A percentile compares a stretch with the other conserved stretches of the same genome.
Evolutionary conservation across 805 yeast genomes (phyloP).

Genomic region (Kregervanrija delftensis): DNA sequence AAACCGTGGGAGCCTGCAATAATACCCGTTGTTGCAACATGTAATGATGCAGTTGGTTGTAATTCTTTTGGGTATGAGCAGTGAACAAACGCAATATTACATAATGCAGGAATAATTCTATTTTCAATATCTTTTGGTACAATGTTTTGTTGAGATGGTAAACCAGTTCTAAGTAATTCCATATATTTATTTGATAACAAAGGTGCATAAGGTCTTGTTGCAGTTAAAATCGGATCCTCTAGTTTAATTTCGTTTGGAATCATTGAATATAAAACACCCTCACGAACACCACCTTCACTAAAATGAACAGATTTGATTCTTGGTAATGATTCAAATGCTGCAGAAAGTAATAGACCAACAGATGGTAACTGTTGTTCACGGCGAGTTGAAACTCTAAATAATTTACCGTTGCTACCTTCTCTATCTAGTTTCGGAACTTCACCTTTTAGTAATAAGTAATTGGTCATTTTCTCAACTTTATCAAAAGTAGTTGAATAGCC

Average conservation of each 20-base stretch:
- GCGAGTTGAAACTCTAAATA: constrained; percentile 61
- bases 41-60: constrained; percentile 68
- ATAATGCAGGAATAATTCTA: constrained; percentile 62
- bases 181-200: constrained; percentile 51
- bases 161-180: constrained; percentile 44
- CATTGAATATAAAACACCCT: constrained; percentile 62
- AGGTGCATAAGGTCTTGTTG: constrained; percentile 69
- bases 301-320: constrained; percentile 56
- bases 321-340: constrained; percentile 57
- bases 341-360: constrained; percentile 54
- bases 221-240: constrained; percentile 64
- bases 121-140: constrained; percentile 53
- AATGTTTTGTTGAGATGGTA: constrained; percentile 37
- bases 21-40: constrained; percentile 66
- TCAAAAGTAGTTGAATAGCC: constrained; percentile 56
- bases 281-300: constrained; percentile 73
- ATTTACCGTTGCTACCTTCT: constrained; percentile 10
- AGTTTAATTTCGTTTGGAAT: constrained; percentile 50
- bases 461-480: constrained; percentile 44
- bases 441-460: constrained; percentile 43
- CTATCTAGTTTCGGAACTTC: constrained; percentile 33
- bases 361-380: constrained; percentile 66
- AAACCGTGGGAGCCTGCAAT: constrained; percentile 73
- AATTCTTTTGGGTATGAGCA: constrained; percentile 71
- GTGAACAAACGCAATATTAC: constrained; percentile 70